phyloP scores from a whole-genome alignment of 2,329 filamentous ascomycete genomes.

The Aspergillus unguis region DNA sequence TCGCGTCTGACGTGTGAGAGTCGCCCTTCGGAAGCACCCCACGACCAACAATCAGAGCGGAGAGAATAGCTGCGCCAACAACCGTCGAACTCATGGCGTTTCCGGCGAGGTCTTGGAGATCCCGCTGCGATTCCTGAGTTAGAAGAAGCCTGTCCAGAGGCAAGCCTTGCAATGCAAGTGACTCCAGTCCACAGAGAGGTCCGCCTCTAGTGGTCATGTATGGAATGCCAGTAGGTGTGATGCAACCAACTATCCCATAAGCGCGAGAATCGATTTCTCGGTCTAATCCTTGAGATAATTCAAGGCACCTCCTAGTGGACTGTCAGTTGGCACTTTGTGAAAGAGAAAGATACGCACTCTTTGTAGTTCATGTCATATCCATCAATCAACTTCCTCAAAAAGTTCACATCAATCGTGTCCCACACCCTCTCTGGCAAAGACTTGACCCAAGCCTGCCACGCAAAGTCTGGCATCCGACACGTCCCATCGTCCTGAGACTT shows the following conservation, averaged over 20 bases:
- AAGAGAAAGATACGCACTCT: slow-evolving; percentile 35
- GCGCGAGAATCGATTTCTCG: slow-evolving; percentile 48
- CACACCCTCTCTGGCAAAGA: slow-evolving; percentile 58
- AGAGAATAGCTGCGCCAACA: slow-evolving; percentile 61
- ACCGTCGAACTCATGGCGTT: slow-evolving; percentile 79
- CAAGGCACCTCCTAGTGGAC: slow-evolving; percentile 44
- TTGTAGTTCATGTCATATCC: slow-evolving; percentile 60
- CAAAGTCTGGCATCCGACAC: slow-evolving; percentile 54
- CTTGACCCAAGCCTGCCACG: slow-evolving; percentile 50
- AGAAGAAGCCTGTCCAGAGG: slow-evolving; percentile 61
- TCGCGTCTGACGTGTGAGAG: background rate
- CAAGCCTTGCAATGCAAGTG: slow-evolving; percentile 65
- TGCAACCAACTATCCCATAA: slow-evolving; percentile 62
- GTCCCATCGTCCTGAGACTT: slow-evolving; percentile 56
- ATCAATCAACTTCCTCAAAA: slow-evolving; percentile 48
- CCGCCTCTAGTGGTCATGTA: slow-evolving; percentile 61
- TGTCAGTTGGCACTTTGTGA: background rate
- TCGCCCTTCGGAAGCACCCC: slow-evolving; percentile 26
- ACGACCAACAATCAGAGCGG: slow-evolving; percentile 51
- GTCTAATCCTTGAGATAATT: slow-evolving; percentile 72
- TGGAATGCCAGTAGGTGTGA: slow-evolving; percentile 64
- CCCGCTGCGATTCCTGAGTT: slow-evolving; percentile 58
- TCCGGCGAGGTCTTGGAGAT: slow-evolving; percentile 68
- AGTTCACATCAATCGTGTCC: slow-evolving; percentile 64
- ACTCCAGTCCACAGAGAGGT: slow-evolving; percentile 60